Evolutionary conservation across 371 early-diverging fungal genomes (phyloP).

Genomic region (Catenaria anguillulae): DNA sequence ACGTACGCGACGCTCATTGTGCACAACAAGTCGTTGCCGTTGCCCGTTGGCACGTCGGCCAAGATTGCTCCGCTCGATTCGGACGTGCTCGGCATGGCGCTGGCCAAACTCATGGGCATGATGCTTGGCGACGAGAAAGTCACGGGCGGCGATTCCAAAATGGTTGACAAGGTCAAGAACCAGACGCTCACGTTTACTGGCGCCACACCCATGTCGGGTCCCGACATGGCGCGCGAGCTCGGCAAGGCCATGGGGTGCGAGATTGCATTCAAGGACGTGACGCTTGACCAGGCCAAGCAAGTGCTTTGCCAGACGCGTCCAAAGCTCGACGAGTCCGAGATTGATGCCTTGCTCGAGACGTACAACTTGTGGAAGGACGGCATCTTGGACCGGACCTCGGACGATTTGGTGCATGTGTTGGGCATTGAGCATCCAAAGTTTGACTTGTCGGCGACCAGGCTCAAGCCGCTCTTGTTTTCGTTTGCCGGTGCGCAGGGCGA

Average conservation of each 20-base stretch:
- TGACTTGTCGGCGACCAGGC: too few relatives aligned
- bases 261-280: background rate
- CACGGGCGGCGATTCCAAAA: too few relatives aligned
- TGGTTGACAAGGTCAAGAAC: too few relatives aligned
- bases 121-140: too few relatives aligned
- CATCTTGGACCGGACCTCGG: background rate
- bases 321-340: background rate
- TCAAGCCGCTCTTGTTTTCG: too few relatives aligned
- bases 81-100: background rate
- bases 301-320: background rate
- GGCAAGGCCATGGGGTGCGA: background rate
- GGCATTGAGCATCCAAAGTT: background rate
- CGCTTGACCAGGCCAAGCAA: background rate
- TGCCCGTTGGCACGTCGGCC: background rate
- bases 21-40: background rate
- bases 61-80: background rate
- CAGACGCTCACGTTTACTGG: background rate
- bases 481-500: too few relatives aligned
- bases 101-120: background rate
- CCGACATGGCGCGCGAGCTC: background rate
- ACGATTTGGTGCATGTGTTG: background rate
- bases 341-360: background rate
- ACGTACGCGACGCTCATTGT: background rate
- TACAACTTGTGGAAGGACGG: background rate
- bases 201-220: background rate